Evolutionary conservation across 768 basidiomycete genomes (phyloP), one percentile per base, ranked within the genome.

Genomic region (Strobilomyces dryophilus): DNA sequence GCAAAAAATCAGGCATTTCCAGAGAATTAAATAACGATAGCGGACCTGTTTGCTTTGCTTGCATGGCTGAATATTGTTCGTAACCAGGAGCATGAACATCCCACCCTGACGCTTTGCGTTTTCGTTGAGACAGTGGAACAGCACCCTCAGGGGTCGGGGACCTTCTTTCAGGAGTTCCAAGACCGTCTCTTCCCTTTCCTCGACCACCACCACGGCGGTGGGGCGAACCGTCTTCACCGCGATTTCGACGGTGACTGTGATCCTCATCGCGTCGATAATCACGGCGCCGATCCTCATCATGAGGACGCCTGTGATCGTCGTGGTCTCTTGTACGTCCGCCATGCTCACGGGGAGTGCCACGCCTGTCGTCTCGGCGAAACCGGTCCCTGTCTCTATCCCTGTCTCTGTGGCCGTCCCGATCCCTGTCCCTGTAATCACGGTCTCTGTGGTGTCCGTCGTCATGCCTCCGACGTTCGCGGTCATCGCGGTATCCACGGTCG

Each of bases 41-140:
- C 77, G 47, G 59, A 92, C 95, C 97, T 40, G 95, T 98, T 74
- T 93, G 89, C 71, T 99, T 99, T n/a, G 97, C 97, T 68, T 98
- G 94, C 77, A 93, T 80, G 15, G 95, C 93, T 5, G 87, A 87
- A 62, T 97, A 92, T 61, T 90, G 89, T 65, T 98, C 95, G 59
- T 97, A 98, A 5, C 94, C 94, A 4, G 91, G 89, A 17, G 95
- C 92, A 70, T 93, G 89, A 20, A 97, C 87, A 70, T 99, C 93
- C 97, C 97, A 99, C 0, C 91, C 90, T 42, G 92, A 93, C 6
- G 92, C 89, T 62, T 90, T 91, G 27, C 94, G 77, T 67, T 87
- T 88, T 57, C 94, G 77, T 66, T 98, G 92, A 8, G 88, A 87
- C 57, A 99, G 72, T 0, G 91, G 85, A 39, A 84, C 74, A 14